Evolutionary conservation across 345 rosid genomes (phyloP).

Genomic region (Hypericum androsaemum): DNA sequence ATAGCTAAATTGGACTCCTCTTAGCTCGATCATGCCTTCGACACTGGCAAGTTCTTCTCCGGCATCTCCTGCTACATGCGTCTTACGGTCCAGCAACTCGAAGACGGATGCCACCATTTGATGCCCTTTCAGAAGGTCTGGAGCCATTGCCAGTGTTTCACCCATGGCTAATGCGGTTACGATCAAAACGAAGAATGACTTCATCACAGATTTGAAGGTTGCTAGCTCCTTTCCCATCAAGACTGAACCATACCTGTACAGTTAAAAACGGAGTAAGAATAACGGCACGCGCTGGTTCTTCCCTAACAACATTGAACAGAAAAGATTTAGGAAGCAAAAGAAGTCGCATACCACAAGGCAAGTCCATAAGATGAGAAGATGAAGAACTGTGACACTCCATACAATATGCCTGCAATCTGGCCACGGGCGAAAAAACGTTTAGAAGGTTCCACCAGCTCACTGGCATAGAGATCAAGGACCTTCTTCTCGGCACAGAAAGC

Average conservation of each 20-base stretch:
- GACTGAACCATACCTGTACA: constrained; percentile 80
- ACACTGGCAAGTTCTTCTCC: constrained; percentile 57
- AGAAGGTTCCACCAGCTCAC: constrained; percentile 78
- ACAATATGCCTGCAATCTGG: constrained; percentile 80
- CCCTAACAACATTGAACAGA: not conserved
- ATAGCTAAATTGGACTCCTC: constrained; percentile 62
- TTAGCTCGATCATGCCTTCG: constrained; percentile 66
- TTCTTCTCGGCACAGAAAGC: constrained; percentile 90
- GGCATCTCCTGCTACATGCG: constrained; percentile 50
- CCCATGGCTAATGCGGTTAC: constrained; percentile 98
- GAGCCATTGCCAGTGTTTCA: constrained; percentile 78
- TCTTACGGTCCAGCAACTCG: constrained; percentile 66
- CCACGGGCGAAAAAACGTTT: constrained; percentile 68
- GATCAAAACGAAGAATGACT: constrained; percentile 88
- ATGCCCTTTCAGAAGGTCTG: constrained; percentile 87
- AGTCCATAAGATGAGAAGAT: constrained; percentile 95
- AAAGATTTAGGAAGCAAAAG: not conserved
- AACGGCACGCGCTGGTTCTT: too few relatives aligned
- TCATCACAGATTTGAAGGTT: constrained; percentile 76
- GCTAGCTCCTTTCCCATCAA: constrained; percentile 78
- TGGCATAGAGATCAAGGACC: constrained; percentile 63
- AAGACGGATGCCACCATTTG: constrained; percentile 90
- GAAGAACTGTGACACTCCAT: constrained; percentile 93
- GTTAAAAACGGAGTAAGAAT: constrained; percentile 5
- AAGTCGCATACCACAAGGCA: constrained; percentile 61